Evolutionary conservation across 1,284 basidiomycete species (phyloP), one percentile per base, ranked within the genome.

Genomic region (Ustilago cynodontis): DNA sequence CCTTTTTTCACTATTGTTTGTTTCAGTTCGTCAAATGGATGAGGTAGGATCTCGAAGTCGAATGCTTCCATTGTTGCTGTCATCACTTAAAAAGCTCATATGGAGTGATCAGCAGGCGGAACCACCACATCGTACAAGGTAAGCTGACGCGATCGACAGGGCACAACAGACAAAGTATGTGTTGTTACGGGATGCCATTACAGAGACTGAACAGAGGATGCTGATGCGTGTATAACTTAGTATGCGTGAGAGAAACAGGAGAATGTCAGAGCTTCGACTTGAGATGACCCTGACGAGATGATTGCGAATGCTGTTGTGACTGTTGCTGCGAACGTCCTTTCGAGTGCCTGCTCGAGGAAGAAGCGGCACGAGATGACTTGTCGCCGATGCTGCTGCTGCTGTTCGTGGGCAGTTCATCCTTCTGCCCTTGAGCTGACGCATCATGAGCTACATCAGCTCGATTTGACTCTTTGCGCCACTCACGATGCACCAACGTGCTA

Each of bases 401-500:
- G 11, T 16, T 59, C 0, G 51, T 37, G 4, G 61, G 49, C 2
- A 56, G 45, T 22, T 65, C 69, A 3, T 52, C 61, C n/a, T 57
- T 49, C 24, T 45, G 22, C 16, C 60, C 60, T 13, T 64, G 70
- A 29, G 47, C 41, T 18, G 58, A n/a, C 3, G 56, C 53, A n/a
- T 72, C 57, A 24, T 60, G 57, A 5, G 61, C 60, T 0, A 50
- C 47, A 33, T 58, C 65, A n/a, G 65, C 65, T n/a, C 68, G 57
- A 33, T 59, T 63, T 41, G 65, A 57, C 53, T 76, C 67, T 37
- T 66, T 69, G 10, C 67, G 66, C 71, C 74, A 77, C 43, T 73
- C 65, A 29, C 71, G 65, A 54, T 75, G 73, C 26, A 81, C 79
- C 37, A 85, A 47, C 1, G 83, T 85, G 54, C 71, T 78, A 0